Percentiles rank a stretch among this genome's conserved stretches.
phyloP scores from a whole-genome alignment of 2,329 filamentous ascomycete genomes.

The Lachnellula arida region DNA sequence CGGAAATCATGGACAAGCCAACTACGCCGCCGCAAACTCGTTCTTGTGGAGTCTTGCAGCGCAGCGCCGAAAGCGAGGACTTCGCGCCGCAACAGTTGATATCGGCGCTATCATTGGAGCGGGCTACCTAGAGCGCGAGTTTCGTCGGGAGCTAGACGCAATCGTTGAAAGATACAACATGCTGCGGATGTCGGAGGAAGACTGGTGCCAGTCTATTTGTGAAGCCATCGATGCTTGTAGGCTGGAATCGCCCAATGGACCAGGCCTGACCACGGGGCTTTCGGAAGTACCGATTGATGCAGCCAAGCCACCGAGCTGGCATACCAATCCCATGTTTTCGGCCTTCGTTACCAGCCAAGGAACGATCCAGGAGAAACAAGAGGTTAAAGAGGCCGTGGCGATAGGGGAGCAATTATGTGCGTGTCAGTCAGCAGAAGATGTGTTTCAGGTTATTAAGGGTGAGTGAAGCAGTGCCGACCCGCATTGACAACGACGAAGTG shows the following conservation, averaged over 20 bases:
- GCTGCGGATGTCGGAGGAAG: not conserved
- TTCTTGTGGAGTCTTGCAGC: too few relatives aligned
- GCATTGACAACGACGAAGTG: too few relatives aligned
- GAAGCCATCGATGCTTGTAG: not conserved
- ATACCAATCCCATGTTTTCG: not conserved
- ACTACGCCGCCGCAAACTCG: too few relatives aligned
- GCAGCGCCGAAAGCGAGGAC: too few relatives aligned
- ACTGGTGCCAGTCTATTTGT: not conserved
- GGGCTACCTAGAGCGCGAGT: too few relatives aligned
- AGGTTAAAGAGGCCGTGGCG: not conserved
- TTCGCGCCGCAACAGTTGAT: too few relatives aligned
- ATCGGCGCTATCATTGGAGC: too few relatives aligned
- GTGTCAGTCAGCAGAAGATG: not conserved
- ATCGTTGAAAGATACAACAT: not conserved
- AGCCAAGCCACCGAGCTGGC: not conserved
- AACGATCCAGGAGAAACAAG: not conserved
- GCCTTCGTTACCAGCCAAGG: not conserved
- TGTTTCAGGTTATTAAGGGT: not conserved
- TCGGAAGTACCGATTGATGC: not conserved
- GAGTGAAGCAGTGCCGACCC: not conserved
- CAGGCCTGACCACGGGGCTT: not conserved
- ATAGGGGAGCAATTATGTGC: not conserved
- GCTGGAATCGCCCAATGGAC: not conserved
- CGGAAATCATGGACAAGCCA: too few relatives aligned
- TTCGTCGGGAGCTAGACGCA: too few relatives aligned